A percentile compares a stretch with the other conserved stretches of the same genome.
Conservation (phyloP, 1,284 basidiomycete species). For the Pseudozyma pruni region DNA sequence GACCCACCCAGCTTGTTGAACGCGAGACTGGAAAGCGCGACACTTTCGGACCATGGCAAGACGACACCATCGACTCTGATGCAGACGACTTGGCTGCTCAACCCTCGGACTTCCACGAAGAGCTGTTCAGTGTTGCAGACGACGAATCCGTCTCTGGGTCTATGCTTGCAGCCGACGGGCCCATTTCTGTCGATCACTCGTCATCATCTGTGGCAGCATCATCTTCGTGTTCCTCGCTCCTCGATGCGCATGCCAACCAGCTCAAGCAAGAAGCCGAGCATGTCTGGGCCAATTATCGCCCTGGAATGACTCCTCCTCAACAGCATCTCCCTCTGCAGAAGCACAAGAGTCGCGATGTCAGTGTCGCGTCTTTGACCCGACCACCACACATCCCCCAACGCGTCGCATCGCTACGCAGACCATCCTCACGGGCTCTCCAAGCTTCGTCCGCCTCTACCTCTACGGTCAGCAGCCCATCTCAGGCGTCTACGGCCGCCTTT, state of each 20-base stretch:
- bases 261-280: slow-evolving; percentile 41
- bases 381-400: slow-evolving; percentile 25
- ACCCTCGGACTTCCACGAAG: slow-evolving; percentile 11
- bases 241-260: slow-evolving; percentile 12
- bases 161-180: neutral
- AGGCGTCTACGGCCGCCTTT: slow-evolving; percentile 1
- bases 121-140: slow-evolving; percentile 10
- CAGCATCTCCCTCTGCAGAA: neutral
- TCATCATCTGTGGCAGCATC: neutral
- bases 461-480: slow-evolving; percentile 12
- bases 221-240: neutral
- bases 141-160: slow-evolving; percentile 15
- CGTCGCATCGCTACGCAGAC: slow-evolving; percentile 25
- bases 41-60: slow-evolving; percentile 18
- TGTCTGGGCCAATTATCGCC: slow-evolving; percentile 25
- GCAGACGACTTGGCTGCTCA: neutral
- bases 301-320: slow-evolving; percentile 22
- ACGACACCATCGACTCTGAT: slow-evolving; percentile 6
- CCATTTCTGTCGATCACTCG: neutral
- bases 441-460: slow-evolving; percentile 13
- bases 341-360: neutral
- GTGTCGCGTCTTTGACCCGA: neutral
- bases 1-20: slow-evolving; percentile 4
- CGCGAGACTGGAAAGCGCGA: slow-evolving; percentile 9
- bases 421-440: slow-evolving; percentile 14